A percentile compares a stretch with the other conserved stretches of the same genome.
These are phyloP conservation scores for Gossypium thurberi DNA, from an alignment of 345 rosid genomes.

Conservation along the genomic window DNA sequence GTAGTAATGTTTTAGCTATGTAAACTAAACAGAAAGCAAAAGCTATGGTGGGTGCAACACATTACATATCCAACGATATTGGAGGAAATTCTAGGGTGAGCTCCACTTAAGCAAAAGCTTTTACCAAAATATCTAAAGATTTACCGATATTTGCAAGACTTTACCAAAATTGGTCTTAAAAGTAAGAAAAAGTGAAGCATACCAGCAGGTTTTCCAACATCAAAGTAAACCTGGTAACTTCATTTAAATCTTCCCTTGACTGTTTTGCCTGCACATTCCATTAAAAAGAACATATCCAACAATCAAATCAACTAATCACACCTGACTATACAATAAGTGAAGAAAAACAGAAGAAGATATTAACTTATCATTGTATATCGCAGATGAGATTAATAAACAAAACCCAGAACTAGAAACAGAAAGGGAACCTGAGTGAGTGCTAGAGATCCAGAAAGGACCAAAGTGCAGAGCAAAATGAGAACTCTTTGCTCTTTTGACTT, in stretches of 20 bases:
- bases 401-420: neutral
- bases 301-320: slow-evolving; percentile 3
- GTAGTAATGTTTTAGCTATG: neutral
- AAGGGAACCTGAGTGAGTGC: slow-evolving; percentile 40
- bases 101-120: too few species aligned
- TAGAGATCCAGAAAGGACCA: slow-evolving; percentile 40
- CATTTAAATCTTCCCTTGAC: slow-evolving; percentile 33
- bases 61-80: too few species aligned
- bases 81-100: too few species aligned
- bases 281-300: neutral
- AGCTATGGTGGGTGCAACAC: too few species aligned
- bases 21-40: neutral
- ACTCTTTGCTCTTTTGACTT: too few species aligned
- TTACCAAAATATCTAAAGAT: too few species aligned
- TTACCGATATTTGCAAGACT: too few species aligned
- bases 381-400: neutral
- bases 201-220: slow-evolving; percentile 96
- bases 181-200: slow-evolving; percentile 16
- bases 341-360: slow-evolving; percentile 11
- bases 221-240: slow-evolving; percentile 82
- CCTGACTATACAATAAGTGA: neutral
- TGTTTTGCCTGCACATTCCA: slow-evolving; percentile 56
- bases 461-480: slow-evolving; percentile 27
- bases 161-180: neutral
- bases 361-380: neutral